A percentile compares a stretch with the other conserved stretches of the same genome.
phyloP scores from a whole-genome alignment of 306 rosid genomes.

The Carpinus fangiana region DNA sequence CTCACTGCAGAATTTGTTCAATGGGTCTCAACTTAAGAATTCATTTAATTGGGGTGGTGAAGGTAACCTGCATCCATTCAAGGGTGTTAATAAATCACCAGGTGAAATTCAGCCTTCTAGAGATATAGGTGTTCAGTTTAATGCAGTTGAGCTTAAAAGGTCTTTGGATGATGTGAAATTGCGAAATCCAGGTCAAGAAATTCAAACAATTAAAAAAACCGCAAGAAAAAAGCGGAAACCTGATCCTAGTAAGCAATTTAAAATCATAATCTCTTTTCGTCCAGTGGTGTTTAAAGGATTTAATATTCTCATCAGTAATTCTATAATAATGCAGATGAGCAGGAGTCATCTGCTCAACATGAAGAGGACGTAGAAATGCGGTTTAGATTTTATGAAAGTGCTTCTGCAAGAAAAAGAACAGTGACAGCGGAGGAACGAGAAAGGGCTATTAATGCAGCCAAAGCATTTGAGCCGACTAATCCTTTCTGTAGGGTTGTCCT shows the following conservation, averaged over 20 bases:
- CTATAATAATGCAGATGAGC: constrained; percentile 53
- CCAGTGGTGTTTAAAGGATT: constrained; percentile 5
- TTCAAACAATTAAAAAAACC: constrained; percentile 42
- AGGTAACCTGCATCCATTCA: constrained; percentile 48
- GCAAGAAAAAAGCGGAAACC: constrained; percentile 68
- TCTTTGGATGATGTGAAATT: constrained; percentile 62
- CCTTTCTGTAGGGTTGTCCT: constrained; percentile 95
- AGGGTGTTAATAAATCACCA: constrained; percentile 36
- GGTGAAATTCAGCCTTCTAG: constrained; percentile 48
- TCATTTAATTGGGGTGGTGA: constrained; percentile 60
- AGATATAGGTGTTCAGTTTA: constrained; percentile 71
- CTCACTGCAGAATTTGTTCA: constrained; percentile 70
- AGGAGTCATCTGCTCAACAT: constrained; percentile 54
- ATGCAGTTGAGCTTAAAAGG: constrained; percentile 64
- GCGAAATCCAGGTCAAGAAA: constrained; percentile 47
- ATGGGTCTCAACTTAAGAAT: constrained; percentile 63
- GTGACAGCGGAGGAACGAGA: constrained; percentile 98
- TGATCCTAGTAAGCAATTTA: constrained; percentile 49
- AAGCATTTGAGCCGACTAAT: constrained; percentile 80
- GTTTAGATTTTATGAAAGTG: constrained; percentile 88
- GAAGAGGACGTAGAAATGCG: constrained; percentile 76
- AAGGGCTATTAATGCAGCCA: constrained; percentile 71
- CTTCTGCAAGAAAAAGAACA: constrained; percentile 95
- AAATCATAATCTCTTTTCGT: constrained; percentile 5
- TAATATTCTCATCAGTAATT: constrained; percentile 23